Evolutionary conservation across 352 stramenopile genomes (phyloP).

Genomic region (Phytophthora nicotianae): DNA sequence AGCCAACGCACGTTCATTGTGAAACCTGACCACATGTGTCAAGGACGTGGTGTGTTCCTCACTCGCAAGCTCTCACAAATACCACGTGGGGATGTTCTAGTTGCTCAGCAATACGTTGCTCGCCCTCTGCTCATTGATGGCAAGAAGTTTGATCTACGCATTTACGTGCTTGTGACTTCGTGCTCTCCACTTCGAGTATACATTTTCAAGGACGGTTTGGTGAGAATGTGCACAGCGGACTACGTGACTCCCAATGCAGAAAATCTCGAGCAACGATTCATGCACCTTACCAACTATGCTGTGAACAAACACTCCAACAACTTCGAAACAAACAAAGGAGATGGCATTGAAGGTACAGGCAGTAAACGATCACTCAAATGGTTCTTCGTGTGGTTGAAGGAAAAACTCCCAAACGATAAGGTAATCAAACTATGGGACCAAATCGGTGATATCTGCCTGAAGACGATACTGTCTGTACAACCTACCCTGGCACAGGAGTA

Average conservation of each 20-base stretch:
- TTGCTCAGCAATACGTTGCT: conserved; percentile 88
- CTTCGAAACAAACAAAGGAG: conserved; percentile 84
- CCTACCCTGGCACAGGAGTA: conserved; percentile 94
- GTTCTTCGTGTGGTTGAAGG: conserved; percentile 92
- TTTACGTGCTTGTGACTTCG: conserved; percentile 92
- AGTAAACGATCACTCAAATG: conserved; percentile 91
- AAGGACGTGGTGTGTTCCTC: conserved; percentile 95
- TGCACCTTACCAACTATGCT: conserved; percentile 94
- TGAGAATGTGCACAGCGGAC: conserved; percentile 89
- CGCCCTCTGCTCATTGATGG: conserved; percentile 78
- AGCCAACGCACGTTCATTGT: conserved; percentile 95
- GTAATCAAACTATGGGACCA: conserved; percentile 89
- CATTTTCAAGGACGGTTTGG: conserved; percentile 91
- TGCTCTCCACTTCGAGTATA: conserved; percentile 89
- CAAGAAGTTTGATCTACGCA: conserved; percentile 94
- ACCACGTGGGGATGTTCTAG: conserved; percentile 82
- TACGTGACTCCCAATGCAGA: conserved; percentile 85
- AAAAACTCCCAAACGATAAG: conserved; percentile 58
- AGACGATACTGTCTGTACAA: conserved; percentile 93
- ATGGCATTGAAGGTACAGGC: conserved; percentile 58
- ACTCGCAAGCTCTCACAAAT: conserved; percentile 92
- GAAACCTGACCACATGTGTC: conserved; percentile 92
- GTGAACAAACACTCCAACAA: conserved; percentile 92
- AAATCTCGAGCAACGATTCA: conserved; percentile 89
- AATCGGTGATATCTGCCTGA: conserved; percentile 95